phyloP scores from a whole-genome alignment of 192 early-diverging fungal genomes.

The Backusella morwellensis region DNA sequence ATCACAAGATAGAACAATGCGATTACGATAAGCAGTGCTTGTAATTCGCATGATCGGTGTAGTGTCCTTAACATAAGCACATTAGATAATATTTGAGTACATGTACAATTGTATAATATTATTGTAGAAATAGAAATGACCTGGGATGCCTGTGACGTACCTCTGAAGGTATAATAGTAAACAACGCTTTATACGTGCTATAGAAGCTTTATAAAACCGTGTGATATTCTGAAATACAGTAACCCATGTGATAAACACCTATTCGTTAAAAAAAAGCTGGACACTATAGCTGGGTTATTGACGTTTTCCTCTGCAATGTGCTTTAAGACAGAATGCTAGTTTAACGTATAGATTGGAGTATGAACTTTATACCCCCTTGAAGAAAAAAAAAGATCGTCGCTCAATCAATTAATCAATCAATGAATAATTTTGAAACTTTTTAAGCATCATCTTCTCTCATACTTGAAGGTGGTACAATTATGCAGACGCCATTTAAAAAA shows the following conservation, averaged over 20 bases:
- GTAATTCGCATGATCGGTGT: not conserved
- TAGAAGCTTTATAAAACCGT: too few species aligned
- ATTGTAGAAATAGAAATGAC: not conserved
- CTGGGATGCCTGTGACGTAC: not conserved
- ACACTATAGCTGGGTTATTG: too few species aligned
- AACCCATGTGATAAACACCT: too few species aligned
- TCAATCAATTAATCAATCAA: not conserved
- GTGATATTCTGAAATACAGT: too few species aligned
- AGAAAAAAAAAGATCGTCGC: not conserved
- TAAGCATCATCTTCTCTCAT: not conserved
- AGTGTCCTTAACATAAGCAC: not conserved
- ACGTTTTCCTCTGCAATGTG: too few species aligned
- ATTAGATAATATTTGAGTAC: conserved; percentile 1
- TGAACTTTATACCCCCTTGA: too few species aligned
- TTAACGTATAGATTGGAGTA: too few species aligned
- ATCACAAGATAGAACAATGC: not conserved
- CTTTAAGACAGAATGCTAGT: too few species aligned
- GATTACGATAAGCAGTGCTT: not conserved
- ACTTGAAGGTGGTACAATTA: not conserved
- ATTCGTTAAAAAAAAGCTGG: too few species aligned
- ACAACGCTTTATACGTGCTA: too few species aligned
- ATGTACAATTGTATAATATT: not conserved
- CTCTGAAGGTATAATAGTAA: too few species aligned
- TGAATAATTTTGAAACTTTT: not conserved
- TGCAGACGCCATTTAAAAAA: not conserved